A percentile compares a stretch with the other conserved stretches of the same genome.
phyloP scores from a whole-genome alignment of 768 basidiomycete species.

The Boletus vermiculosoides region DNA sequence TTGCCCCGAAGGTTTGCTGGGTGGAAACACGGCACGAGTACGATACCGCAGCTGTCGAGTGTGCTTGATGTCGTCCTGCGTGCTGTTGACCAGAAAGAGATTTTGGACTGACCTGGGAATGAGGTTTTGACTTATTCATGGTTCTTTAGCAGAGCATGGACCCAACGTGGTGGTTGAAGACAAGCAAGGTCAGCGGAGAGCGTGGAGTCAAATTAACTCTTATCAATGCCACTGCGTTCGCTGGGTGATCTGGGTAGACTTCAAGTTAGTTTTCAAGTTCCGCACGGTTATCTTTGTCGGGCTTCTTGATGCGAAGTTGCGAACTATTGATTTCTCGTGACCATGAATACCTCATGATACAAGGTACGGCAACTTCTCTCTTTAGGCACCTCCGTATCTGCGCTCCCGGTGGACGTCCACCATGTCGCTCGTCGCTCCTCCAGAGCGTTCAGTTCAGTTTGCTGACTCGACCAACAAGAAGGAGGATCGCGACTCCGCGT shows the following conservation, averaged over 20 bases:
- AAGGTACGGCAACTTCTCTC: neutral
- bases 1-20: neutral
- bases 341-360: neutral
- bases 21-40: constrained; percentile 18
- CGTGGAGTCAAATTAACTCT: neutral
- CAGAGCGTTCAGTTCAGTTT: neutral
- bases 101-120: constrained; percentile 6
- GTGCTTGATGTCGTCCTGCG: constrained; percentile 28
- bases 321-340: neutral
- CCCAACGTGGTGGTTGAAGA: neutral
- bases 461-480: constrained; percentile 9
- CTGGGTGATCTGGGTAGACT: too few species aligned
- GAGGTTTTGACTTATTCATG: neutral
- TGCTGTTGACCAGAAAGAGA: neutral
- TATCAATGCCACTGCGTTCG: neutral
- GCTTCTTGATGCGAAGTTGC: too few species aligned
- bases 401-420: neutral
- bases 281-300: too few species aligned
- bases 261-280: too few species aligned
- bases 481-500: constrained; percentile 6
- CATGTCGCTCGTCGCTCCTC: constrained; percentile 15
- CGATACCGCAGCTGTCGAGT: constrained; percentile 18
- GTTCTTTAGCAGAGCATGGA: too few species aligned
- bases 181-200: neutral
- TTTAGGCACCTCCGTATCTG: neutral